These are phyloP conservation scores for Erysimum pusillum DNA, from an alignment of 441 rosid genomes.

Conservation along the genomic window DNA sequence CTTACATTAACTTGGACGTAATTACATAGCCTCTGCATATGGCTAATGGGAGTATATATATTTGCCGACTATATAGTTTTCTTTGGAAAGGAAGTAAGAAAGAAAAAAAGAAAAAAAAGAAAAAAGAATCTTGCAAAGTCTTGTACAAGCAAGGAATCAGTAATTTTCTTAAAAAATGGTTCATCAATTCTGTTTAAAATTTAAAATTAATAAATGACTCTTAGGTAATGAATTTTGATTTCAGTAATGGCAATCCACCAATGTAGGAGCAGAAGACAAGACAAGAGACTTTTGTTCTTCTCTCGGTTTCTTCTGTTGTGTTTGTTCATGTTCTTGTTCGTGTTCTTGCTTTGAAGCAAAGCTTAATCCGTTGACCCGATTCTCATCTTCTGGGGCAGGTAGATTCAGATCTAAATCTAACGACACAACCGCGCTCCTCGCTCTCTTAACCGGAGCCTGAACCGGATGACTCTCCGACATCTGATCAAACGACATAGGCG, in stretches of 20 bases:
- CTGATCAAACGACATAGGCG: constrained; percentile 54
- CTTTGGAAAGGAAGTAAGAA: constrained; percentile 24
- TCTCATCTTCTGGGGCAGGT: constrained; percentile 87
- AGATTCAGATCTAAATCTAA: constrained; percentile 96
- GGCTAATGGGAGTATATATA: constrained; percentile 27
- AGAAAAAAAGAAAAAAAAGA: neutral
- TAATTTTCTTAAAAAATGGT: constrained; percentile 10
- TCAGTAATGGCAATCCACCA: constrained; percentile 97
- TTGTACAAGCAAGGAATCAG: constrained; percentile 47
- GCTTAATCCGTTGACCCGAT: constrained; percentile 52
- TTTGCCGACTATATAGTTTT: constrained; percentile 31
- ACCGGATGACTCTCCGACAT: constrained; percentile 44
- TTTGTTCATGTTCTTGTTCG: constrained; percentile 49
- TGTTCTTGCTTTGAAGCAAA: constrained; percentile 71
- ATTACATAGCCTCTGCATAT: constrained; percentile 38
- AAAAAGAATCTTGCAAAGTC: constrained; percentile 39
- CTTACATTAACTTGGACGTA: constrained; percentile 26
- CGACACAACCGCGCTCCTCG: constrained; percentile 57
- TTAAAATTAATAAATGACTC: constrained; percentile 24
- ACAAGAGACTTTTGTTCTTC: constrained; percentile 56
- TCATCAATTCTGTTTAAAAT: constrained; percentile 29
- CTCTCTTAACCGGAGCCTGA: constrained; percentile 51
- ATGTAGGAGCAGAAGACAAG: constrained; percentile 71
- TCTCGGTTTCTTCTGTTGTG: constrained; percentile 46
- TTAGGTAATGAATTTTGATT: constrained; percentile 6